A percentile compares a stretch with the other conserved stretches of the same genome.
These are phyloP conservation scores for Candida sojae DNA, from an alignment of 1,139 yeast genomes.

Conservation along the genomic window DNA sequence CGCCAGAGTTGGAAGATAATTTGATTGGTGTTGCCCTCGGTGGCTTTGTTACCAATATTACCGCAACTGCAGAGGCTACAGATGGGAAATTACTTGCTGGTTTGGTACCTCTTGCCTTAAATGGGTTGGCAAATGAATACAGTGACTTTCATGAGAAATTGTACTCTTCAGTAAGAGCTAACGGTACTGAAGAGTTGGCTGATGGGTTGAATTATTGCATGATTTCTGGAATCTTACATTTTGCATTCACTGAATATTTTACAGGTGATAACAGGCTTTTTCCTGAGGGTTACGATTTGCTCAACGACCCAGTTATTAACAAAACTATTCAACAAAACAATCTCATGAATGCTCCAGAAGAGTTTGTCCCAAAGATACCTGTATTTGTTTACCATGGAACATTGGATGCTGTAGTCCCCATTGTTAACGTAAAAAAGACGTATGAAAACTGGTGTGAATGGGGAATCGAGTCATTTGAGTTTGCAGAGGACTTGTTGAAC, in stretches of 20 bases:
- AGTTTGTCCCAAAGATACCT: slow-evolving; percentile 30
- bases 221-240: not conserved
- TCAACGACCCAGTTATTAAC: slow-evolving; percentile 17
- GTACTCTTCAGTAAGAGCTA: not conserved
- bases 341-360: slow-evolving; percentile 17
- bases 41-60: slow-evolving; percentile 28
- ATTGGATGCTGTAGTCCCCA: slow-evolving; percentile 31
- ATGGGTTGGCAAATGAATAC: slow-evolving; percentile 29
- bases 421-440: slow-evolving; percentile 22
- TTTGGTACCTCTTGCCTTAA: slow-evolving; percentile 24
- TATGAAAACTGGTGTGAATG: slow-evolving; percentile 33
- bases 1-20: slow-evolving; percentile 27
- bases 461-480: slow-evolving; percentile 32
- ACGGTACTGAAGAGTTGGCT: not conserved
- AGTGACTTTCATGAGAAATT: slow-evolving; percentile 17
- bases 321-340: slow-evolving; percentile 22
- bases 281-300: slow-evolving; percentile 17
- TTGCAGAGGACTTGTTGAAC: slow-evolving; percentile 23
- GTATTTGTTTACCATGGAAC: slow-evolving; percentile 35
- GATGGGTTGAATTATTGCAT: not conserved
- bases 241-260: slow-evolving; percentile 11
- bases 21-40: slow-evolving; percentile 33
- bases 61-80: slow-evolving; percentile 20
- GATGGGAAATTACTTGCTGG: slow-evolving; percentile 30
- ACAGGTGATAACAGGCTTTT: slow-evolving; percentile 19